Conservation (phyloP, 306 rosid species). For the Potentilla sterilis region DNA sequence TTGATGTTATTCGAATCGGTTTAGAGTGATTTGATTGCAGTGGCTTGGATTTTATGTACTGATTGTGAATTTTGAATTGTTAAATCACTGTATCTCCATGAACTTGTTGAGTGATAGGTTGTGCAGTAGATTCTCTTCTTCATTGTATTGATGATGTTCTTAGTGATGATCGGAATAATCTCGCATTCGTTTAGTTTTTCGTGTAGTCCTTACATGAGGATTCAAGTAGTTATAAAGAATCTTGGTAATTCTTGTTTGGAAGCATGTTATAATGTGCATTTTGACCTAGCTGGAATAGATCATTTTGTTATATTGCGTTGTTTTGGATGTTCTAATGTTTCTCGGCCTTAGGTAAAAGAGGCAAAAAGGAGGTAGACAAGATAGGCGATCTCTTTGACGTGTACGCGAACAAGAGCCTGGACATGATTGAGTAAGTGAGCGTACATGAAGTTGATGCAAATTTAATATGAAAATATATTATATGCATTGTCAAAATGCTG, state of each 20-base stretch:
- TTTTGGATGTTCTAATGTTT: slow-evolving; percentile 13
- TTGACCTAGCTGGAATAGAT: not conserved
- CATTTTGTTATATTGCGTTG: not conserved
- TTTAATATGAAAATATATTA: not conserved
- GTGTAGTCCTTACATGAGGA: not conserved
- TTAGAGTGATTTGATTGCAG: slow-evolving; percentile 8
- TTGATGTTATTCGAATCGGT: not conserved
- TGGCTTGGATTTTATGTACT: not conserved
- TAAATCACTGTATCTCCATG: no score
- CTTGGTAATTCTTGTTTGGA: not conserved
- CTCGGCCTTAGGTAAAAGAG: slow-evolving; percentile 44
- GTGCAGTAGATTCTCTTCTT: not conserved
- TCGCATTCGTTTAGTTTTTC: not conserved
- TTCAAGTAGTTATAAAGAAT: no score
- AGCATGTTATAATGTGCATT: not conserved
- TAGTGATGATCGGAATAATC: not conserved
- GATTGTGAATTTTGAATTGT: slow-evolving; percentile 1
- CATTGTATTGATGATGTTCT: not conserved
- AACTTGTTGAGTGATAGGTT: not conserved
- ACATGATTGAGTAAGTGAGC: slow-evolving; percentile 65
- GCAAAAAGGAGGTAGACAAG: slow-evolving; percentile 39
- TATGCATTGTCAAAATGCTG: not conserved
- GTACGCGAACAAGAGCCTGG: slow-evolving; percentile 43
- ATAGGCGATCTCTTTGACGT: slow-evolving; percentile 40
- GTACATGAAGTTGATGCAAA: not conserved